Evolutionary conservation across 768 basidiomycete species (phyloP).

Genomic region (Termitomyces sp.): DNA sequence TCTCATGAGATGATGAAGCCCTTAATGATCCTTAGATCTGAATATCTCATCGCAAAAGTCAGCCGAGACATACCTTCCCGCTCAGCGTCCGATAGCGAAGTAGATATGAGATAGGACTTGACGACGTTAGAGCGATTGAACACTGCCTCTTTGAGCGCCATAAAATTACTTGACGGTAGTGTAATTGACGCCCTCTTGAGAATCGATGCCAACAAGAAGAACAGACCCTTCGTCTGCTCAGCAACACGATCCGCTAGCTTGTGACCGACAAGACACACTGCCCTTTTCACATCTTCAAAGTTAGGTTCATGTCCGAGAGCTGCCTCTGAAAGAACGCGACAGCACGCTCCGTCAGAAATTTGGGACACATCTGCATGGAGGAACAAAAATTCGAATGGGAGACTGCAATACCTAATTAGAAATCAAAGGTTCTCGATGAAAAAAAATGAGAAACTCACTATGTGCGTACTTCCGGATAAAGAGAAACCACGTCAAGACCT

Average conservation of each 20-base stretch:
- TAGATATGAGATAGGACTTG: constrained; percentile 26
- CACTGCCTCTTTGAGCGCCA: constrained; percentile 31
- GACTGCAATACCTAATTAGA: background rate
- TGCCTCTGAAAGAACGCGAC: constrained; percentile 28
- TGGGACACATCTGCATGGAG: constrained; percentile 22
- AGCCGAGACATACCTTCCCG: constrained; percentile 26
- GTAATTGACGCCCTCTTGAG: constrained; percentile 19
- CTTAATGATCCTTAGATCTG: constrained; percentile 23
- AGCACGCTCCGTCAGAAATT: constrained; percentile 20
- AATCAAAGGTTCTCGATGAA: background rate
- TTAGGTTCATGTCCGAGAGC: constrained; percentile 22
- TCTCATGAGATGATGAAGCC: constrained; percentile 32
- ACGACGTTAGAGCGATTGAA: constrained; percentile 29
- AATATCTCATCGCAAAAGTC: background rate
- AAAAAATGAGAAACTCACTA: constrained; percentile 5
- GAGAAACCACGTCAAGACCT: constrained; percentile 21
- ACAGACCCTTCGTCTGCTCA: constrained; percentile 21
- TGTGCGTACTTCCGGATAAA: constrained; percentile 13
- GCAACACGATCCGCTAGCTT: constrained; percentile 18
- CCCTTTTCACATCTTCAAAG: constrained; percentile 26
- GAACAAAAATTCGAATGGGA: constrained; percentile 41
- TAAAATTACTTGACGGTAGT: constrained; percentile 24
- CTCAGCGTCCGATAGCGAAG: constrained; percentile 16
- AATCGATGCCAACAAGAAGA: constrained; percentile 35
- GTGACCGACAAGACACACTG: constrained; percentile 32